These are phyloP conservation scores for Corinectria fuckeliana DNA, from an alignment of 2,329 filamentous ascomycete species.

Conservation along the genomic window DNA sequence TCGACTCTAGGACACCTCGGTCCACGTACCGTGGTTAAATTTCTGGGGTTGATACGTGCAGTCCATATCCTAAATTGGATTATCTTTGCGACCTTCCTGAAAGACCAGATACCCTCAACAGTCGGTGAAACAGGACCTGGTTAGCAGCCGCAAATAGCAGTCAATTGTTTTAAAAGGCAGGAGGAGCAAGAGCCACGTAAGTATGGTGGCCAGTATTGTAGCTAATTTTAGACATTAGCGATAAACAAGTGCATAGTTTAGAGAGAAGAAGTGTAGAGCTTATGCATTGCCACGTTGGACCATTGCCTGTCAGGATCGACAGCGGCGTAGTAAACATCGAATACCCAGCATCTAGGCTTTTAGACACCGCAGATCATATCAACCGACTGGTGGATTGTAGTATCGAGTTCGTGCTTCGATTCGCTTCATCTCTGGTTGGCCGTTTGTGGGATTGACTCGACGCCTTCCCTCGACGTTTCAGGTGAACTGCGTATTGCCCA, in stretches of 20 bases:
- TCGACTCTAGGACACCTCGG: too few species aligned
- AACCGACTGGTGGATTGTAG: constrained; percentile 52
- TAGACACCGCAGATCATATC: constrained; percentile 63
- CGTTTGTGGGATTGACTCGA: neutral
- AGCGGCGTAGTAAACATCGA: constrained; percentile 68
- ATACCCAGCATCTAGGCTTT: constrained; percentile 65
- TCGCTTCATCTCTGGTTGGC: constrained; percentile 52
- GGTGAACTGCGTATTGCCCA: neutral
- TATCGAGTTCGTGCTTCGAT: constrained; percentile 54
- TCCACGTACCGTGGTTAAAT: too few species aligned
- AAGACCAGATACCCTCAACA: too few species aligned
- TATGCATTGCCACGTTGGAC: constrained; percentile 68
- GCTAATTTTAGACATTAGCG: too few species aligned
- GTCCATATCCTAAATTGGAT: too few species aligned
- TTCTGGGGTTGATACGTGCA: too few species aligned
- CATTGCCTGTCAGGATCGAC: constrained; percentile 62
- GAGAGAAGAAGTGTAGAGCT: constrained; percentile 52
- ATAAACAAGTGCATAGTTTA: too few species aligned
- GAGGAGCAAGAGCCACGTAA: constrained; percentile 64
- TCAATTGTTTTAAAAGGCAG: constrained; percentile 58
- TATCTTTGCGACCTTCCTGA: too few species aligned
- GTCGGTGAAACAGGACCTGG: too few species aligned
- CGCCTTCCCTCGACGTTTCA: neutral
- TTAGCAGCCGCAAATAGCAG: too few species aligned
- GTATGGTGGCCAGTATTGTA: constrained; percentile 69